Evolutionary conservation across 2,329 filamentous ascomycete species (phyloP).

Genomic region (Penicillium verrucosum): DNA sequence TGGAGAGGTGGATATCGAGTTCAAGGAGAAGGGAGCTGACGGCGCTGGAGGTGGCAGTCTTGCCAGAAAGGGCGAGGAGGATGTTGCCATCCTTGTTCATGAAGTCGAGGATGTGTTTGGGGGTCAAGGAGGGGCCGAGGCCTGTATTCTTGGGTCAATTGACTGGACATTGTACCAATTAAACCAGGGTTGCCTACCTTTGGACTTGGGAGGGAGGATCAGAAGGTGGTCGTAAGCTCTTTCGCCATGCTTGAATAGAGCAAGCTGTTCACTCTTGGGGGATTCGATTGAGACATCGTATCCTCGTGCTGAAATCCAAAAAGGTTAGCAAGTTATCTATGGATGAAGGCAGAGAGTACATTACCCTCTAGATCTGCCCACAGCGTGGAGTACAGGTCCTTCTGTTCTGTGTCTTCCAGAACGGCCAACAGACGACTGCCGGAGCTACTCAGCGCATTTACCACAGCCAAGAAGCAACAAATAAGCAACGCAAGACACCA

Average conservation of each 20-base stretch:
- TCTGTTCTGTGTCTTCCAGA: constrained; percentile 76
- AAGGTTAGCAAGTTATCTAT: constrained; percentile 4
- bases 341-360: neutral
- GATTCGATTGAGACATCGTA: constrained; percentile 79
- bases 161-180: constrained; percentile 1
- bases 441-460: constrained; percentile 70
- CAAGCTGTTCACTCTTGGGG: constrained; percentile 72
- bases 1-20: constrained; percentile 82
- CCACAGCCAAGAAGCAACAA: constrained; percentile 53
- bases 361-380: constrained; percentile 49
- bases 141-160: constrained; percentile 51
- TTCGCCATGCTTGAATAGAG: constrained; percentile 81
- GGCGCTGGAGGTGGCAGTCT: constrained; percentile 65
- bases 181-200: constrained; percentile 57
- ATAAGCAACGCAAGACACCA: constrained; percentile 69
- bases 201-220: constrained; percentile 82
- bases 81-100: constrained; percentile 90
- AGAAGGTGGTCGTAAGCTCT: constrained; percentile 87
- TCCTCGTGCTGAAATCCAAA: constrained; percentile 63
- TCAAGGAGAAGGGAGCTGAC: constrained; percentile 78
- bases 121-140: constrained; percentile 82
- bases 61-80: constrained; percentile 76
- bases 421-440: constrained; percentile 82
- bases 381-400: constrained; percentile 78
- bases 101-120: constrained; percentile 83